These are phyloP conservation scores for Camellia lanceoleosa DNA, from an alignment of 148 eudicot genomes.

Conservation along the genomic window DNA sequence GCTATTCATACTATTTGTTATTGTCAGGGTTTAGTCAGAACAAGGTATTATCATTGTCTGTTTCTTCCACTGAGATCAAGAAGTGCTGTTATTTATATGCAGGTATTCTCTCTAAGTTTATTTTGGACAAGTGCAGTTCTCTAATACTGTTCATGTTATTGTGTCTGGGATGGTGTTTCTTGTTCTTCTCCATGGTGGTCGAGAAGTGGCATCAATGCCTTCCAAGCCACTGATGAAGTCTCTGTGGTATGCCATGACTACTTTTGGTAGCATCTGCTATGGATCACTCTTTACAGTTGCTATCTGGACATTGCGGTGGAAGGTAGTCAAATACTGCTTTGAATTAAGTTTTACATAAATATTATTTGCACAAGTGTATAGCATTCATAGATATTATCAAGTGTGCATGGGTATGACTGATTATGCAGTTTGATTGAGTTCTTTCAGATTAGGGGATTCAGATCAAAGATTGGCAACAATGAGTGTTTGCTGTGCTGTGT, in stretches of 20 bases:
- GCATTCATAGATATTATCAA: neutral
- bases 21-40: neutral
- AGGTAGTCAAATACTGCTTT: constrained; percentile 44
- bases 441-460: constrained; percentile 79
- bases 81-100: constrained; percentile 27
- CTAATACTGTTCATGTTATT: constrained; percentile 78
- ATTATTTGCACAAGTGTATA: neutral
- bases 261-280: no score
- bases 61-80: constrained; percentile 11
- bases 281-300: no score
- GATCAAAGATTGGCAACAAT: constrained; percentile 87
- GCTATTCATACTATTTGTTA: no score
- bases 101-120: constrained; percentile 85
- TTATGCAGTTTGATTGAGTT: constrained; percentile 9
- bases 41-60: neutral
- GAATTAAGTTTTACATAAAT: no score
- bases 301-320: constrained; percentile 35
- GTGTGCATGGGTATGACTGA: neutral
- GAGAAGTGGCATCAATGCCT: no score
- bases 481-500: constrained; percentile 95
- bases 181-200: no score
- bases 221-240: no score
- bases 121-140: constrained; percentile 99
- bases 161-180: no score
- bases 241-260: no score